These are phyloP conservation scores for Boletus barrowsii DNA, from an alignment of 768 basidiomycete species.

Conservation along the genomic window DNA sequence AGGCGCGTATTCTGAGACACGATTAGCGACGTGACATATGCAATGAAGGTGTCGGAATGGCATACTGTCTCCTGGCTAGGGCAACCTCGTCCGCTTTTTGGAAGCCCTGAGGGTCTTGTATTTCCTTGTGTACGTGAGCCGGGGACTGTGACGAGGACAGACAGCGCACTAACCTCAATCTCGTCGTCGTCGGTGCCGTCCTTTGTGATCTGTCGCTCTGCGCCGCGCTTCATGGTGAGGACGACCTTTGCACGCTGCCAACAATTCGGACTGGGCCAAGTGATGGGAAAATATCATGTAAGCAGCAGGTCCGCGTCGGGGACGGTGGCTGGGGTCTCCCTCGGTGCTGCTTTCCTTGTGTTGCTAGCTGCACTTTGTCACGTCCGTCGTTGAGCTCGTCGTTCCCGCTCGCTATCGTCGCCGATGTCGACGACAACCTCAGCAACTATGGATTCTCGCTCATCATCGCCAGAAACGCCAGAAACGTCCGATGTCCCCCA, in stretches of 20 bases:
- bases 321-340: slow-evolving; percentile 5
- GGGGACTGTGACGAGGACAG: not conserved
- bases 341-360: not conserved
- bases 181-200: slow-evolving; percentile 44
- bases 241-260: not conserved
- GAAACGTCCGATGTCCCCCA: slow-evolving; percentile 57
- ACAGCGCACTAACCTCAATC: slow-evolving; percentile 25
- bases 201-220: slow-evolving; percentile 68
- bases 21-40: slow-evolving; percentile 7
- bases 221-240: slow-evolving; percentile 65
- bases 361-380: not conserved
- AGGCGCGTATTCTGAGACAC: slow-evolving; percentile 53
- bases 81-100: slow-evolving; percentile 57
- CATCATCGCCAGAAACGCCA: slow-evolving; percentile 70
- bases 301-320: slow-evolving; percentile 11
- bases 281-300: slow-evolving; percentile 20
- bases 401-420: slow-evolving; percentile 8
- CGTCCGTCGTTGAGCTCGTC: slow-evolving; percentile 6
- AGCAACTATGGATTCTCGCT: slow-evolving; percentile 55
- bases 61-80: slow-evolving; percentile 58
- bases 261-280: not conserved
- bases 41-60: slow-evolving; percentile 3
- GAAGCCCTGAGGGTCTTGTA: slow-evolving; percentile 42
- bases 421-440: slow-evolving; percentile 60
- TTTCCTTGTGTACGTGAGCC: slow-evolving; percentile 37